Evolutionary conservation across 345 rosid genomes (phyloP).

Genomic region (Eucalyptus curtisii): DNA sequence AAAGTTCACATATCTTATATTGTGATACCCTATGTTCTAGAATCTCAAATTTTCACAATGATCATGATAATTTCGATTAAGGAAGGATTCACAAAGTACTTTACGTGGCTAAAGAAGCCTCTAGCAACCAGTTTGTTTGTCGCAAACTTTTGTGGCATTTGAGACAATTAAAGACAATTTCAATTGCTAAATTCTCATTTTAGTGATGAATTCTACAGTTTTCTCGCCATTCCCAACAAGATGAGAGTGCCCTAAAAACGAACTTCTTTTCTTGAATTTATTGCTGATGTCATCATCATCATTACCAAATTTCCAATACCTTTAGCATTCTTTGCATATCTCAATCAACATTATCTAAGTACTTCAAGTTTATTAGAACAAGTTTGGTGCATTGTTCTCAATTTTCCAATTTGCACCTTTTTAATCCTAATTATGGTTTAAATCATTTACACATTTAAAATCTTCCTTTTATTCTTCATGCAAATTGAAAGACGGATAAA

Average conservation of each 20-base stretch:
- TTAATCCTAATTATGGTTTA: not conserved
- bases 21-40: not conserved
- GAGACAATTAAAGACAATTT: not conserved
- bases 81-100: not conserved
- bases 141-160: not conserved
- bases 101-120: not conserved
- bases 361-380: not conserved
- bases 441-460: not conserved
- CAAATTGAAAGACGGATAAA: not conserved
- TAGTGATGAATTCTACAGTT: not conserved
- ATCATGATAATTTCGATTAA: not conserved
- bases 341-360: not conserved
- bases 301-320: not conserved
- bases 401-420: not conserved
- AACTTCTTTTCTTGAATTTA: not conserved
- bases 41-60: not conserved
- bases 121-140: not conserved
- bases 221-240: not conserved
- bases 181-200: not conserved
- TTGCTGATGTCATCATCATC: not conserved
- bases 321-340: not conserved
- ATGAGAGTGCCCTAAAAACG: not conserved
- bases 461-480: not conserved
- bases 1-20: not conserved
- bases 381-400: not conserved